Conservation (phyloP, 2,329 filamentous ascomycete genomes). For the Dothidotthia symphoricarpi region DNA sequence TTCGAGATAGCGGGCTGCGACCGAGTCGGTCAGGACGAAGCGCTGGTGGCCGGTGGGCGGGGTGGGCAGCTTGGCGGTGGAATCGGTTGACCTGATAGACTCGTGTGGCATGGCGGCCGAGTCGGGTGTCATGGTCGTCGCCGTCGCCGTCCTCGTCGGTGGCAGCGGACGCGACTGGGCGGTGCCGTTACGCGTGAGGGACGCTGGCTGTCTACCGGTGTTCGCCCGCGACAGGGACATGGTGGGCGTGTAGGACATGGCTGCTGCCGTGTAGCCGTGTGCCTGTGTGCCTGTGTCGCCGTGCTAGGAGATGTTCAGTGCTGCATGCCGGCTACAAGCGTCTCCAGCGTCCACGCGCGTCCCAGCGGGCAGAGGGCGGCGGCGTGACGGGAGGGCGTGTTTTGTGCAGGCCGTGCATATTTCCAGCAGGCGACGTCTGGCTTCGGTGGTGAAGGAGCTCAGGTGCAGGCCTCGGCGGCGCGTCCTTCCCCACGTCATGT, state of each 20-base stretch:
- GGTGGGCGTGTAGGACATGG: conserved; percentile 24
- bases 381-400: conserved; percentile 1
- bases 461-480: too few species aligned
- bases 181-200: conserved; percentile 18
- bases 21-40: conserved; percentile 64
- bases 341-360: conserved; percentile 18
- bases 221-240: conserved; percentile 16
- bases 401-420: conserved; percentile 20
- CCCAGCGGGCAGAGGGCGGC: conserved; percentile 10
- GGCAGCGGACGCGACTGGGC: too few species aligned
- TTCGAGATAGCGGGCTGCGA: conserved; percentile 71
- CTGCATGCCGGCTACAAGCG: too few species aligned
- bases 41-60: conserved; percentile 49
- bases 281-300: too few species aligned
- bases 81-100: conserved; percentile 4
- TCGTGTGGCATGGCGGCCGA: conserved; percentile 15
- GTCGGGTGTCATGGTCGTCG: too few species aligned
- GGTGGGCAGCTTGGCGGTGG: conserved; percentile 14
- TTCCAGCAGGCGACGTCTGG: conserved; percentile 13
- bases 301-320: too few species aligned
- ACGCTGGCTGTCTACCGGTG: conserved; percentile 31
- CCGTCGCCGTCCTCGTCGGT: too few species aligned
- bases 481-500: conserved; percentile 23
- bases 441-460: too few species aligned
- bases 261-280: background rate